Evolutionary conservation across 116 monocot species (phyloP), one percentile per base, ranked within the genome.

Genomic region (Trichopus zeylanicus): DNA sequence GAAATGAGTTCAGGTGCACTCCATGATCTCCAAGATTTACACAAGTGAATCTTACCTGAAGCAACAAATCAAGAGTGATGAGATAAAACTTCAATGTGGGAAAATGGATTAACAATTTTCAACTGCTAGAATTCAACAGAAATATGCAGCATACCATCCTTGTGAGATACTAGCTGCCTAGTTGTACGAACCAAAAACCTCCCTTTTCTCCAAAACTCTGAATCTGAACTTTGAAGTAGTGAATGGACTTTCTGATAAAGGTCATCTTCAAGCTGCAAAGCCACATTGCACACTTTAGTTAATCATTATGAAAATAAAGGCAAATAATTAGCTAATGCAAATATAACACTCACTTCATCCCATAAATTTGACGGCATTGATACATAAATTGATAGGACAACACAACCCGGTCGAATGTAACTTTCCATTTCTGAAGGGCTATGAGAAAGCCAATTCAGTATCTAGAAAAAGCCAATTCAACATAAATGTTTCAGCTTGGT

Each of bases 401-500:
- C 78, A 69, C 98, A 99, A 53, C 98, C 98, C 47, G 98, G 98
- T 22, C 98, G 69, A 53, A 99, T 99, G 67, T 99, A 99, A 67
- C 98, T 85, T 69, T 99, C 98, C 70, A 99, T 99, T 29, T 91
- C 88, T 8, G 83, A 82, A 21, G 98, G 98, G 68, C 88, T 99
- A 66, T 70, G 67, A 47, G 92, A 77, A 19, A 99, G 80, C 98
- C 98, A 99, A 70, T 85, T 85, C 23, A 85, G 53, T 62, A 99
- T 74, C 98, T 99, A 69, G 47, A 76, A 76, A 35, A 61, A n/a
- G n/a, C n/a, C n/a, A n/a, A n/a, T n/a, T n/a, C n/a, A n/a, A n/a
- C n/a, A n/a, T n/a, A n/a, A n/a, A n/a, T n/a, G n/a, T n/a, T n/a
- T n/a, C n/a, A n/a, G n/a, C n/a, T n/a, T n/a, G n/a, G n/a, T n/a